Base-by-base conservation (phyloP, 164 flowering plant species). In the Magnolia sinica region DNA sequence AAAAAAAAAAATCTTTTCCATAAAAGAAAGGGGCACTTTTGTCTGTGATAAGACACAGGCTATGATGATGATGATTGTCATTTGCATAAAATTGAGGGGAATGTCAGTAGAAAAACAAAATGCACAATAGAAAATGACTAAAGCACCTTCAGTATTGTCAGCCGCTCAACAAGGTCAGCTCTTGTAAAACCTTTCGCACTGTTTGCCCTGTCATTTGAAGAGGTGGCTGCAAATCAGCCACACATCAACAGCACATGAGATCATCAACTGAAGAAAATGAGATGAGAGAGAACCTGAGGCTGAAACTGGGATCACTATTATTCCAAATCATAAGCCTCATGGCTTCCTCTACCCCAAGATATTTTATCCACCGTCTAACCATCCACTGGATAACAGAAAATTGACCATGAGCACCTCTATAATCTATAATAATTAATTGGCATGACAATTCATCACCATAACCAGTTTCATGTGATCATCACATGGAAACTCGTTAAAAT, bases 331-430 rank as follows among this genome's bases (percentile, higher is more conserved):
- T 91, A 81, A 91, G 80, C 76, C 73, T 88, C 69, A 89, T 83
- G 51, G 98, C 88, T 81, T 86, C 93, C 80, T 89, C 93, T 80
- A 77, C 81, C 70, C 98, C 98, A 70, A 87, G 73, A 83, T 85
- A 75, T 81, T 89, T 90, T 52, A 76, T 87, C 98, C 98, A 95
- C 70, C 95, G 86, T 86, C 97, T 88, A 61, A 95, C 97, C 98
- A 95, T 92, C 98, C 98, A 95, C 98, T 95, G 31, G 58, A 71
- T 69, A 70, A 50, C 22, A 75, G 23, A 58, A 10, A 31, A 24
- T 65, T 20, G 76, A 73, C 14, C 58, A 76, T 76, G 13, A 82
- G 69, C 19, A 63, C 68, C 61, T 27, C 29, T 27, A 27, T 27
- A 27, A 27, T 27, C 29, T 55, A 11, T 16, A 11, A 55, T 2